These are phyloP conservation scores for Paecilomyces formosus DNA, from an alignment of 2,329 filamentous ascomycete genomes.

Conservation along the genomic window DNA sequence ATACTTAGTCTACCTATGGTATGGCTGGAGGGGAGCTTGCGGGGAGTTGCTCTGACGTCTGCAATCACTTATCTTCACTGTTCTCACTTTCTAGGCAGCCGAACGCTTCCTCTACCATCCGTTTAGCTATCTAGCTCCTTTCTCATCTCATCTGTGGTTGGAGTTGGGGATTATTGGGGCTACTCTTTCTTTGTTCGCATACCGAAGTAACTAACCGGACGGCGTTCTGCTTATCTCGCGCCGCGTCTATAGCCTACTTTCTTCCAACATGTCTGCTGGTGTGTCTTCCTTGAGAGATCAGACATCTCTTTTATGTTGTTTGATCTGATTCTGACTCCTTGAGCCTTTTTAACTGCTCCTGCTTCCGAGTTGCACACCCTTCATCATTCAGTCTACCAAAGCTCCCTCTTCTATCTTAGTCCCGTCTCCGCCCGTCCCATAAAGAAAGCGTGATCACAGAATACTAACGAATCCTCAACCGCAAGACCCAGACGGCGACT, in stretches of 20 bases:
- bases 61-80: too few relatives aligned
- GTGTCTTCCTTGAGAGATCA: not conserved
- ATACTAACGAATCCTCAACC: constrained; percentile 9
- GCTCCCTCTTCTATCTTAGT: not conserved
- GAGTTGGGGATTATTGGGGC: too few relatives aligned
- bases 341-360: not conserved
- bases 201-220: not conserved
- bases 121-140: too few relatives aligned
- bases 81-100: too few relatives aligned
- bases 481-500: constrained; percentile 48
- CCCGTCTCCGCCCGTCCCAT: not conserved
- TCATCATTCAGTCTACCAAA: not conserved
- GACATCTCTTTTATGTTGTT: not conserved
- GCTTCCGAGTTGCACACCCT: not conserved
- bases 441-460: constrained; percentile 9
- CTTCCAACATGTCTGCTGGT: constrained; percentile 7
- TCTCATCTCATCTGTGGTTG: too few relatives aligned
- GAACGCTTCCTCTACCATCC: too few relatives aligned
- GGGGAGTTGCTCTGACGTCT: not conserved
- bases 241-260: not conserved
- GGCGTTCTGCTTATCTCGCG: not conserved
- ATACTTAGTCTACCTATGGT: too few relatives aligned
- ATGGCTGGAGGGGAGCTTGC: not conserved
- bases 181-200: not conserved
- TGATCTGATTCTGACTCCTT: not conserved